Percentiles rank a stretch among this genome's conserved stretches.
Evolutionary conservation across 805 yeast genomes (phyloP).

Genomic region (Candida chilensis): DNA sequence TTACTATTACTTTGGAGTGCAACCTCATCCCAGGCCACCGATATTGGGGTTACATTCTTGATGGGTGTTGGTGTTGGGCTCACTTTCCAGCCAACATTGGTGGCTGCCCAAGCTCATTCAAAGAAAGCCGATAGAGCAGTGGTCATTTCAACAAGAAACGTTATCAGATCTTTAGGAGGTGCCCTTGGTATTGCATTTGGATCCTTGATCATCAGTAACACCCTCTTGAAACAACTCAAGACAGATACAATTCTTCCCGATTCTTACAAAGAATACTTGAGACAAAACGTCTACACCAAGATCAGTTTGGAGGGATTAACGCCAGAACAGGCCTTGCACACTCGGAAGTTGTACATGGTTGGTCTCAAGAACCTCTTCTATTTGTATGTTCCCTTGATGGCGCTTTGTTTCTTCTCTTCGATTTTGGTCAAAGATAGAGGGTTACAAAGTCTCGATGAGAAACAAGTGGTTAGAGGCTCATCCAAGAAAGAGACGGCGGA

Average conservation of each 20-base stretch:
- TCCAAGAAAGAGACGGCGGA: too few relatives aligned
- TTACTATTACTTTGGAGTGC: conserved; percentile 23
- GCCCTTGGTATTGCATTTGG: conserved; percentile 48
- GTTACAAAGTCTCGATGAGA: conserved; percentile 20
- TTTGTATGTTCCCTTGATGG: conserved; percentile 16
- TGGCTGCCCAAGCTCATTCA: conserved; percentile 47
- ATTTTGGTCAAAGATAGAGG: conserved; percentile 21
- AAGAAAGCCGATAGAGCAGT: conserved; percentile 45
- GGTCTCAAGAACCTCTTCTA: conserved; percentile 14
- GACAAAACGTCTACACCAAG: conserved; percentile 11
- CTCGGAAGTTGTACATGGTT: conserved; percentile 15
- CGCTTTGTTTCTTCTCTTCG: conserved; percentile 12
- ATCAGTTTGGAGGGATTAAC: conserved; percentile 10
- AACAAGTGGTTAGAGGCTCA: too few relatives aligned
- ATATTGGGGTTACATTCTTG: conserved; percentile 24
- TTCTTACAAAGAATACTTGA: conserved; percentile 7
- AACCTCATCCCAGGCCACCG: conserved; percentile 13
- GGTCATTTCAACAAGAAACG: conserved; percentile 47
- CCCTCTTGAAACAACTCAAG: too few relatives aligned
- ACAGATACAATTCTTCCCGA: too few relatives aligned
- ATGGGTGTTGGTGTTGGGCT: conserved; percentile 37
- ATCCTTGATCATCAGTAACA: conserved; percentile 27
- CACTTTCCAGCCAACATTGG: conserved; percentile 46
- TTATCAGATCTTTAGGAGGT: conserved; percentile 52
- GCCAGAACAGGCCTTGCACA: conserved; percentile 8